Conservation (phyloP, 805 yeast species). For the Myxozyma mucilagina region DNA sequence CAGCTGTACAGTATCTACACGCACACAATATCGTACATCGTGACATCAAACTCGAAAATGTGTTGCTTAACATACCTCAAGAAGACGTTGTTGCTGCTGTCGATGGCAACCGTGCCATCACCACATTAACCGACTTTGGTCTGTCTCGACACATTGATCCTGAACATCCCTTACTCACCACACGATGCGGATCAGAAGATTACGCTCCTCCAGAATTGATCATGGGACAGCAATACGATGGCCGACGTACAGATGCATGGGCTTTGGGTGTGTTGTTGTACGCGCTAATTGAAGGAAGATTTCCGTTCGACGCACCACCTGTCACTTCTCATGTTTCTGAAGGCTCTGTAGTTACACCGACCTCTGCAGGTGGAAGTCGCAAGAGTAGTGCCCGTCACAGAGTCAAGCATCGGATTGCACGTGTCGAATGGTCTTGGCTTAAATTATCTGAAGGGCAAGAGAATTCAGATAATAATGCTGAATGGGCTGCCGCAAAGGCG, state of each 20-base stretch:
- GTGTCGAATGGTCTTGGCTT: slow-evolving; percentile 90
- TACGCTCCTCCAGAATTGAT: slow-evolving; percentile 93
- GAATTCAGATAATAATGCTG: slow-evolving; percentile 33
- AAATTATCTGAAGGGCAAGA: slow-evolving; percentile 45
- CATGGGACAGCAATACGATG: slow-evolving; percentile 89
- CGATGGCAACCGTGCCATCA: slow-evolving; percentile 41
- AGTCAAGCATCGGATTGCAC: slow-evolving; percentile 85
- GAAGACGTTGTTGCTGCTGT: slow-evolving; percentile 39
- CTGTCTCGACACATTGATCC: slow-evolving; percentile 69
- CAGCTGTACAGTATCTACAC: slow-evolving; percentile 75
- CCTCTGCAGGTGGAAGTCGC: slow-evolving; percentile 35
- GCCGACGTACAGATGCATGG: slow-evolving; percentile 91
- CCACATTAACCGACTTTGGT: slow-evolving; percentile 84
- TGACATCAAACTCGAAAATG: slow-evolving; percentile 83
- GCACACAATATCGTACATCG: slow-evolving; percentile 72
- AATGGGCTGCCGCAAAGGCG: slow-evolving; percentile 12
- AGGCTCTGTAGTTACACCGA: slow-evolving; percentile 36
- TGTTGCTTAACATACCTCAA: slow-evolving; percentile 42
- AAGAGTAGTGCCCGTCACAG: slow-evolving; percentile 46
- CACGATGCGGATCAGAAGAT: slow-evolving; percentile 95
- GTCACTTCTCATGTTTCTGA: slow-evolving; percentile 2
- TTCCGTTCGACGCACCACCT: slow-evolving; percentile 90
- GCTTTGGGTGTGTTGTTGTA: slow-evolving; percentile 90
- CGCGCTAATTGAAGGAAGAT: slow-evolving; percentile 75
- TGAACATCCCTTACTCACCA: slow-evolving; percentile 63